Base-by-base conservation (phyloP, 2,329 filamentous ascomycete genomes). In the Aspergillus sp. region DNA sequence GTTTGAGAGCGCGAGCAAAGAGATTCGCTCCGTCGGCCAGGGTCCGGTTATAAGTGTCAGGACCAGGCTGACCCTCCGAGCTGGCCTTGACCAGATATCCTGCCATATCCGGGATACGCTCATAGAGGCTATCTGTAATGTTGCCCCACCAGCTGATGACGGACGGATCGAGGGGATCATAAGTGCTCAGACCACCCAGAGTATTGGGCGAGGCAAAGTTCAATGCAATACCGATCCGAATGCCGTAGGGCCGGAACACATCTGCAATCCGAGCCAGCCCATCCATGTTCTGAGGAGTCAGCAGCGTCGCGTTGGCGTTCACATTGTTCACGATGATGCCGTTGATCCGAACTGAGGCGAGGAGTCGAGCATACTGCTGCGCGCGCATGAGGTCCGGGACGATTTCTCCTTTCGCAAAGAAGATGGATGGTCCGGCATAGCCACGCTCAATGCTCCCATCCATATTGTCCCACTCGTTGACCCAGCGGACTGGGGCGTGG, bases 381-480 rank as follows among this genome's bases (percentile, higher is more conserved):
- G 80, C 82, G 0, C 86, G 81, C 1, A 80, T 83, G 16, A 86
- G 73, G 55, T 88, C 80, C 3, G 81, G 71, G n/a, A 80, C 70
- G 5, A 87, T 75, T 6, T 47, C 52, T 45, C 81, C 84, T 48
- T 83, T 71, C 43, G 75, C 70, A 69, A 88, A 89, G 71, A 88
- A 89, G 50, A 89, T 86, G 0, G 86, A 89, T 0, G 77, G 71
- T 0, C 87, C 87, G 3, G 78, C 86, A 59, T 87, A 89, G 16
- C 87, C 87, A 49, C 86, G 76, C 65, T 89, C 87, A 42, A 89
- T 84, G 38, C 78, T 83, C 11, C 86, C 72, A 53, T 86, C 80
- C 65, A 89, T 73, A 58, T 89, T 88, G 64, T 89, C 85, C 87
- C 87, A 89, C 58, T 89, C 81, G 62, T 89, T 89, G 0, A 83